phyloP scores from a whole-genome alignment of 768 basidiomycete genomes.

The Russula sp. region DNA sequence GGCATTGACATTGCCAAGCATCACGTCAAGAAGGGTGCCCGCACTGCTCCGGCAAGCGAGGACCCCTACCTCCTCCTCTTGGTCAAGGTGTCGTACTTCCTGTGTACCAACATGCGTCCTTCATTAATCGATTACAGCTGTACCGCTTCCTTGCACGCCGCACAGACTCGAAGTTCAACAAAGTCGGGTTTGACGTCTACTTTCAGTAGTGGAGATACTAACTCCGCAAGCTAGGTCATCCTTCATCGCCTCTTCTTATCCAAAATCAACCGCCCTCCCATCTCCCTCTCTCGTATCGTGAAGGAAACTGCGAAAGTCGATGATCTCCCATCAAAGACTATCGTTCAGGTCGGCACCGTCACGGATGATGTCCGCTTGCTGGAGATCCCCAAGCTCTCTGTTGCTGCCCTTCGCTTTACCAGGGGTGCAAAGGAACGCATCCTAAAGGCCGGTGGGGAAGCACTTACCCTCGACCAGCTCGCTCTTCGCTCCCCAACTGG shows the following conservation, averaged over 20 bases:
- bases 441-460: constrained; percentile 91
- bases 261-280: constrained; percentile 93
- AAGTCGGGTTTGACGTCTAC: constrained; percentile 39
- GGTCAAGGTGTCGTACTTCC: constrained; percentile 68
- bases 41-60: constrained; percentile 96
- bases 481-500: constrained; percentile 92
- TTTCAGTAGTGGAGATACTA: constrained; percentile 18
- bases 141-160: constrained; percentile 98
- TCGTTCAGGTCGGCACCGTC: constrained; percentile 87
- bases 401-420: constrained; percentile 95
- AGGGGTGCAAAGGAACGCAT: constrained; percentile 90
- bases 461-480: constrained; percentile 92
- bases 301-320: constrained; percentile 66
- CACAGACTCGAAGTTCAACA: constrained; percentile 94
- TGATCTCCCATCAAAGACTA: constrained; percentile 69
- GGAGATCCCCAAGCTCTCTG: constrained; percentile 80
- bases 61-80: constrained; percentile 97
- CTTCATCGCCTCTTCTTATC: constrained; percentile 96
- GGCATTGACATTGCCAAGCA: constrained; percentile 94
- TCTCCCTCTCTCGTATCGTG: constrained; percentile 88
- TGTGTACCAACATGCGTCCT: constrained; percentile 7
- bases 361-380: constrained; percentile 91
- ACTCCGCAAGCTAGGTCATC: constrained; percentile 53
- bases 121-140: constrained; percentile 46
- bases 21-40: constrained; percentile 97